Base-by-base conservation (phyloP, 1,284 basidiomycete species). In the Amylostereum chailletii region DNA sequence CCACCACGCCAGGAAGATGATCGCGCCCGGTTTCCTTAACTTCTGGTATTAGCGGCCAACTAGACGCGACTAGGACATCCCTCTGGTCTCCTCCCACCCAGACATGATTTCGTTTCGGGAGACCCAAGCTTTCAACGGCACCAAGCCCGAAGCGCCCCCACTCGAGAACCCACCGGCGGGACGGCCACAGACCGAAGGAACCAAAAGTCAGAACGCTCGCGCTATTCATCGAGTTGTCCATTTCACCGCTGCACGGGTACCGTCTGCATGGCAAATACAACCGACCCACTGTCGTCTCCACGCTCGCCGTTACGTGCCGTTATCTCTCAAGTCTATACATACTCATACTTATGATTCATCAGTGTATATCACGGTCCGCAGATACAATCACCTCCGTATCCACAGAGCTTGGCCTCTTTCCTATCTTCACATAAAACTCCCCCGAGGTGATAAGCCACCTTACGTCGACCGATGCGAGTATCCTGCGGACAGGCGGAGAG, bases 91-190 rank as follows among this genome's bases (percentile, higher is more conserved):
- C 34, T 19, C 19, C 19, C 10, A 37, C 42, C 34, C 36, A 32
- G 33, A 3, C 37, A 55, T 56, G 54, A 41, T 47, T 29, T 39
- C 36, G 30, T 46, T 57, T 19, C 55, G 55, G 1, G 44, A 37
- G 38, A 53, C 55, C 19, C 55, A 57, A 42, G 55, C 50, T 27
- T 37, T 57, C 30, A 50, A 52, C 19, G 54, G 55, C 39, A 39
- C 26, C 3, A 57, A 53, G 5, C 57, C 55, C 48, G 46, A 51
- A 26, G 50, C 52, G 2, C 55, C 55, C 11, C 55, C 55, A n/a
- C 37, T 57, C 7, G 33, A 41, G 7, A 49, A 57, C 33, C 34
- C 47, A 19, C 19, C 19, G 19, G 19, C 19, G 19, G 19, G 19
- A 1, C 19, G 19, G 19, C 19, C 19, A 19, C 19, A 19, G 19